Conservation (phyloP, 192 early-diverging fungal genomes). For the Coemansia sp. region DNA sequence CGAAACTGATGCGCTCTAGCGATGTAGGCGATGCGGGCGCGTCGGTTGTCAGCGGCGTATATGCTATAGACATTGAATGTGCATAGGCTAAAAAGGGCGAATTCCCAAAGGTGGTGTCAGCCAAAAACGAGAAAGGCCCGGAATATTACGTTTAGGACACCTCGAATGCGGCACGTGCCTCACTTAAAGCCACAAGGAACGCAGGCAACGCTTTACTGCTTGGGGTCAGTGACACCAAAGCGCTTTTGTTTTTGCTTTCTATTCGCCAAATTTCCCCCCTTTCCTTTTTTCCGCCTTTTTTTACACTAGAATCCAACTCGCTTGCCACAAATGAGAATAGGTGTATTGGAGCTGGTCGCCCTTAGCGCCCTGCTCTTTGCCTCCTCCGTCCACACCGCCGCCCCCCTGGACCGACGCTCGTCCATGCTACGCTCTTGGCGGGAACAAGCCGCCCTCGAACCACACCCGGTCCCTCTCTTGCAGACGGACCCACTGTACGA, state of each 20-base stretch:
- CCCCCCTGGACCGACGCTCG: not conserved
- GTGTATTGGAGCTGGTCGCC: conserved; percentile 8
- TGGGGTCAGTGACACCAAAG: not conserved
- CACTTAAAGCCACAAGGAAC: not conserved
- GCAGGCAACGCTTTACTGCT: not conserved
- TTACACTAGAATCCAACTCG: not conserved
- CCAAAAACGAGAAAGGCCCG: not conserved
- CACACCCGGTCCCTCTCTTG: conserved; percentile 13
- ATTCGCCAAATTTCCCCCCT: not conserved
- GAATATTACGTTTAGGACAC: not conserved
- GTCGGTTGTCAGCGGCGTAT: conserved; percentile 26
- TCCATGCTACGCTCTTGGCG: conserved; percentile 21
- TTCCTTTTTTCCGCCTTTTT: not conserved
- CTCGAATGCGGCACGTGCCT: not conserved
- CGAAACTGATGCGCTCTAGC: conserved; percentile 10
- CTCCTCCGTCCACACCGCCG: not conserved
- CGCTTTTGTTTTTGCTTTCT: not conserved
- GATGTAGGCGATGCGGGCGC: conserved; percentile 7
- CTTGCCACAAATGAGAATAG: not conserved
- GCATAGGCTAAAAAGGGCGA: not conserved
- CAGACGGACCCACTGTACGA: conserved; percentile 32
- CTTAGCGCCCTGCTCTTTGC: not conserved
- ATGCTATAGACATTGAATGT: conserved; percentile 16
- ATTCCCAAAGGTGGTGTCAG: not conserved
- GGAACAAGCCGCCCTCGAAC: conserved; percentile 13